phyloP scores from a whole-genome alignment of 345 rosid species.

The Jatropha curcas region DNA sequence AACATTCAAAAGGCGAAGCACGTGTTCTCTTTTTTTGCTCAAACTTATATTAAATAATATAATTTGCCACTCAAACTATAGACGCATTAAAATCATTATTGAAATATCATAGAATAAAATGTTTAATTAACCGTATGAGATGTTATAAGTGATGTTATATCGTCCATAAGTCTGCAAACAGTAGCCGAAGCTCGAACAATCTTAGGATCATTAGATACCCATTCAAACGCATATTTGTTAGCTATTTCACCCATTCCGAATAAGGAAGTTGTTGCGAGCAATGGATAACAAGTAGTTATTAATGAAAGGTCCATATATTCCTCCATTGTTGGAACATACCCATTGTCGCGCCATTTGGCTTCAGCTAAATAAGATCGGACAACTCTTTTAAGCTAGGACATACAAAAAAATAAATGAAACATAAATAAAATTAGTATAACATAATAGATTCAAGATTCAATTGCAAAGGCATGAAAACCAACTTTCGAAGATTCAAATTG shows the following conservation, averaged over 20 bases:
- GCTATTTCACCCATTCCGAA: slow-evolving; percentile 17
- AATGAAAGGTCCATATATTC: slow-evolving; percentile 15
- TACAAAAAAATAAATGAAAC: no score
- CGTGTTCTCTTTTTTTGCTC: slow-evolving; percentile 11
- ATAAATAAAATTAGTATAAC: no score
- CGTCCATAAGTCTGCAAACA: slow-evolving; percentile 23
- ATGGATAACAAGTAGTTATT: not conserved
- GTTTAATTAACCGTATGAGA: no score
- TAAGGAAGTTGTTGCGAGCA: slow-evolving; percentile 13
- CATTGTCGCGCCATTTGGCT: slow-evolving; percentile 17
- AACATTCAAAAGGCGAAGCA: slow-evolving; percentile 1
- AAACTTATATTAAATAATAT: not conserved
- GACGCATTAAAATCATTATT: no score
- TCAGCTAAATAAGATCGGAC: not conserved
- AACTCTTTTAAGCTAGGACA: not conserved
- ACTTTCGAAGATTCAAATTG: no score
- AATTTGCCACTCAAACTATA: no score
- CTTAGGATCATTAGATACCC: slow-evolving; percentile 9
- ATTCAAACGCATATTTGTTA: slow-evolving; percentile 12
- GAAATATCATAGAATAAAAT: no score
- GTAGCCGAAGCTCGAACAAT: slow-evolving; percentile 5
- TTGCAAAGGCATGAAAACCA: no score
- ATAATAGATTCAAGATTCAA: no score
- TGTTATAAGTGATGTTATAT: slow-evolving; percentile 1
- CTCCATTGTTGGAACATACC: slow-evolving; percentile 18